Base-by-base conservation (phyloP, 225 moss, liverwort and hornwort genomes). In the Polytrichum commune region DNA sequence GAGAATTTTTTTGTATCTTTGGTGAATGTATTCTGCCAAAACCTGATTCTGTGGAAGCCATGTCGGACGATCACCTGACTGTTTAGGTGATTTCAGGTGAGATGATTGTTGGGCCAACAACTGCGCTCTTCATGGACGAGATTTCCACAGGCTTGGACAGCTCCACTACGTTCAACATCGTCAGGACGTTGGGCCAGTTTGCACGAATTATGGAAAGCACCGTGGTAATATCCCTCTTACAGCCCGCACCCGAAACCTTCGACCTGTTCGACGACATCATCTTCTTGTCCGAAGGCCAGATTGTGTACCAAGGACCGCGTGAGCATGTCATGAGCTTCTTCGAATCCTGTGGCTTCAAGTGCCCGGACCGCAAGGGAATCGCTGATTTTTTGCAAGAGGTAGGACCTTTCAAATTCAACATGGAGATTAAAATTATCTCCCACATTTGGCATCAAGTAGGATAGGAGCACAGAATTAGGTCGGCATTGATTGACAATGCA, bases 121-220 rank as follows among this genome's bases (percentile, higher is more conserved):
- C 78, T 5, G 88, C 90, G 38, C 77, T 91, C 55, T 91, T 91
- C 79, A 88, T 91, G 90, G 90, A 91, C 80, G 90, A 91, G 58
- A 84, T 91, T 19, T 91, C 90, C 1, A 91, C 85, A 7, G 90
- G 90, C 5, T 74, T 88, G 16, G 90, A 91, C 73, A 88, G 84
- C 78, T 91, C 90, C 25, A 91, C 90, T 10, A 91, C 90, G 16
- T 86, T 76, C 46, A 77, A 79, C 38, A 91, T 91, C 58, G 64
- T 86, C 18, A 78, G 74, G 35, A 84, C 79, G 53, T 69, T 91
- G 63, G 55, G 80, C 3, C 88, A 91, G 29, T 85, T 86, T 78
- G 81, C 83, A 13, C 74, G 76, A 53, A 63, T 76, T 13, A 65
- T 91, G 80, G 80, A 80, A 27, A 70, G 73, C 65, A 91, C 90